Evolutionary conservation across 2,329 filamentous ascomycete genomes (phyloP), one percentile per base, ranked within the genome.

Genomic region (Sclerotinia spermophila): DNA sequence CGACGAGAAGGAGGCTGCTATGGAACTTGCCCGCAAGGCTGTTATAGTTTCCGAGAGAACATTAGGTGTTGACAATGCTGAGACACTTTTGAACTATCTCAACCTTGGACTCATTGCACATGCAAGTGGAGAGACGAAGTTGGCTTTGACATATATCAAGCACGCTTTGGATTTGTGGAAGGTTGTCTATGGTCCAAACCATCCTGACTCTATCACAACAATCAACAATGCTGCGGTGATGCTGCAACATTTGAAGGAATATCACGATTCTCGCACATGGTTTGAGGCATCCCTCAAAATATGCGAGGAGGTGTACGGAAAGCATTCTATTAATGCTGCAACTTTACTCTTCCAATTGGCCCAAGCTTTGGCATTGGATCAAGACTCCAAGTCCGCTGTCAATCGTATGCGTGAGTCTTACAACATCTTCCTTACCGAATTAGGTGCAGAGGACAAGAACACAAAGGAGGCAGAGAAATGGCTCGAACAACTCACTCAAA

Each of bases 191-290:
- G 96, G 96, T 44, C 85, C 91, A 42, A 92, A 93, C 77, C 96
- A 99, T 82, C 96, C 96, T 4, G 96, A 99, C 82, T 97, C 94
- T 13, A 97, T 99, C 82, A 99, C 96, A 13, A 98, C 96, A 24
- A 91, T 98, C 82, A 99, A 98, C 87, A 99, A 99, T 79, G 95
- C 93, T 30, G 96, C 96, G 11, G 96, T 99, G 72, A 99, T 99
- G 96, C 89, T 99, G 71, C 96, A 99, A 82, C 90, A 94, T 70
- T 87, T 97, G 77, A 97, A 98, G 85, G 90, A 92, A 72, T 99
- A 97, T 83, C 91, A 95, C 77, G 93, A 97, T 82, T 98, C 95
- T 60, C 91, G 96, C 67, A 86, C 95, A 73, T 99, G 96, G 96
- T 99, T 99, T 79, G 96, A 98, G 82, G 91, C 93, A 74, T 96